Evolutionary conservation across 2,329 filamentous ascomycete genomes (phyloP), one percentile per base, ranked within the genome.

Genomic region (Akanthomyces lecanii): DNA sequence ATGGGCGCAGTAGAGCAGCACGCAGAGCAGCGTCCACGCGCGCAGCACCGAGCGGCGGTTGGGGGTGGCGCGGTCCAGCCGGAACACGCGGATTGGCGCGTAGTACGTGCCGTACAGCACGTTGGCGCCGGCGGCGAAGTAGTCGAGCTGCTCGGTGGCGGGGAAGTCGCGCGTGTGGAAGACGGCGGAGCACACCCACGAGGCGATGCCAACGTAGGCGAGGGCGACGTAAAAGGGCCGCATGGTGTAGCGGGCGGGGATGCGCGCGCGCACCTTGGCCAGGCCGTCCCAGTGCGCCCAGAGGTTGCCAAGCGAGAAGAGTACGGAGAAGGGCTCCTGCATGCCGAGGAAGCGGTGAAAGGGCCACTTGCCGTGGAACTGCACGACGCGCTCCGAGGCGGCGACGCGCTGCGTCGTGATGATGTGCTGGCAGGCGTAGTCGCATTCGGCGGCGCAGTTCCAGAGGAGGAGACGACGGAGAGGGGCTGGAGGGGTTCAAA

Each of bases 351-450:
- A 84, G 68, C 95, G 90, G 75, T 88, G 82, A 78, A 99, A 99
- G 45, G 95, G 95, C 95, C 95, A 99, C 84, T 99, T 99, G 38
- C 95, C 95, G 79, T 99, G 92, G 81, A 93, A 99, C 78, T 99
- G 95, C 63, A 94, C 88, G 56, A 97, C 77, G 12, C 87, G 84
- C 36, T 86, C 84, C 65, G 86, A 83, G 66, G 84, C 80, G 30
- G 84, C 79, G 67, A 92, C 77, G 66, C 94, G 91, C 64, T 79
- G 78, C 69, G 85, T 77, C 63, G 95, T 98, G 65, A 96, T 83
- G 74, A 97, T 89, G 81, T 96, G 94, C 76, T 99, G 95, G 81
- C 95, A 99, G 65, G 91, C 89, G 80, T 99, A 96, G 81, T 99
- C 93, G 86, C 95, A 99, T 84, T 99, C 94, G 72, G 90, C 83